Base-by-base conservation (phyloP, 129 eudicot genomes). In the Lactuca saligna region DNA sequence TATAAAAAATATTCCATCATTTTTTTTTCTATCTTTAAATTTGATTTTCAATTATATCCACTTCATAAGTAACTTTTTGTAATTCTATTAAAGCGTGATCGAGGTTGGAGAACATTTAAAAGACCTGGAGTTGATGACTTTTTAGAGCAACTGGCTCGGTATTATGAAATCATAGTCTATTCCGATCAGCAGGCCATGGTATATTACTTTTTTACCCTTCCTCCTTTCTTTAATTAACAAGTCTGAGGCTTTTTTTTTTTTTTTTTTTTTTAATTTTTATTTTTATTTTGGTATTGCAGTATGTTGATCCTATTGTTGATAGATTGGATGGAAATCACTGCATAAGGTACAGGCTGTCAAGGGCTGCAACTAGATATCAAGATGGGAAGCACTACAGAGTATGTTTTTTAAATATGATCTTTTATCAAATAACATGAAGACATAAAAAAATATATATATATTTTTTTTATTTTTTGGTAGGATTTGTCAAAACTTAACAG, bases 51-150 rank as follows among this genome's bases (percentile, higher is more conserved):
- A 25, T 25, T 54, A 7, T 34, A 7, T 16, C 10, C 3, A 68
- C 8, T 54, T 68, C 20, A 54, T 55, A 55, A 61, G n/a, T 16
- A 61, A 38, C 15, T 8, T 16, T 35, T 41, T 35, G 7, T 61
- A 8, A 4, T 1, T 8, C 9, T 3, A 46, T 17, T 49, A 53
- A 66, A 92, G 98, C 96, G 96, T 83, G 98, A 92, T 39, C 80
- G 91, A 70, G 98, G 98, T 57, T 92, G 98, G 98, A 78, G 86
- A 82, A 92, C 98, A 29, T 86, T 86, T 62, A 92, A 92, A 78
- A 81, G 98, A 57, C 98, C 98, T 31, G 96, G 98, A 38, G 89
- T 92, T 32, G 95, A 92, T 74, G 90, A 73, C 72, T 92, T 92
- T 55, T 70, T 92, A 84, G 91, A 86, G 69, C 91, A 86, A 55